Evolutionary conservation across 257 asterid genomes (phyloP).

Genomic region (Plantago major): DNA sequence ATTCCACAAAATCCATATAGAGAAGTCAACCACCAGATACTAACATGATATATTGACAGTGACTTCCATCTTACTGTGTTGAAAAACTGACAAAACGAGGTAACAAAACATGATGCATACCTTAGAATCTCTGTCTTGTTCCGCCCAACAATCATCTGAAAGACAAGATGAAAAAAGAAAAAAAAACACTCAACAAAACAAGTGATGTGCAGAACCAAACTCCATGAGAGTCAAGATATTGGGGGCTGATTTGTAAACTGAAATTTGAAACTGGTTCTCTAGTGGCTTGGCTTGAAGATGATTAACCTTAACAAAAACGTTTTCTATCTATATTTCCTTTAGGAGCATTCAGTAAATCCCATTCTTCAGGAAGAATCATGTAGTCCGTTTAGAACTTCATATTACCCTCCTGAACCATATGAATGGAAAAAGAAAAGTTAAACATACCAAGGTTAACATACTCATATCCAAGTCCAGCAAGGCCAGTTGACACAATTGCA

Average conservation of each 20-base stretch:
- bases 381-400: neutral
- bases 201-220: neutral
- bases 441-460: conserved; percentile 62
- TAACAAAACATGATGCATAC: conserved; percentile 17
- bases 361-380: neutral
- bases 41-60: neutral
- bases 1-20: neutral
- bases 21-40: conserved; percentile 1
- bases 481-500: conserved; percentile 71
- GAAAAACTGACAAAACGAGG: neutral
- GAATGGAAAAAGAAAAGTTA: neutral
- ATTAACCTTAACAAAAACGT: no score
- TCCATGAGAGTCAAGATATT: no score
- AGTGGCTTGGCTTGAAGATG: no score
- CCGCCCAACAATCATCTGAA: conserved; percentile 99
- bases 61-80: neutral
- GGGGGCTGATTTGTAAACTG: no score
- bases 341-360: no score
- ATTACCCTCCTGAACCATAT: neutral
- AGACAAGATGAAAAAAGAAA: neutral
- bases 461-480: conserved; percentile 58
- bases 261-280: no score
- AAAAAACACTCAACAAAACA: neutral
- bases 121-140: conserved; percentile 63
- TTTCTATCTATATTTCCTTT: no score